Base-by-base conservation (phyloP, 306 rosid genomes). In the Datisca glomerata region DNA sequence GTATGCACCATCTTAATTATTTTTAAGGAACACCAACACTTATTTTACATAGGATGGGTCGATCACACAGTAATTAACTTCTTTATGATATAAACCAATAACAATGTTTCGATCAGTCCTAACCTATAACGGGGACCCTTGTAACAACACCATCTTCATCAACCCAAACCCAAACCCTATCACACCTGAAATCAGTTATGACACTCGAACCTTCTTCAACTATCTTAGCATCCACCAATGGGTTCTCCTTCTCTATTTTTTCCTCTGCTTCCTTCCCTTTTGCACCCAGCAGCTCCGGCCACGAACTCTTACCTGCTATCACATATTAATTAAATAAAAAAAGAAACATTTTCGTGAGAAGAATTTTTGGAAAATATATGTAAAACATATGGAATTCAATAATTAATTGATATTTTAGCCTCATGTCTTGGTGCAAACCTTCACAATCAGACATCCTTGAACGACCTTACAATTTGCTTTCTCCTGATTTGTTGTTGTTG, bases 141-240 rank as follows among this genome's bases (percentile, higher is more conserved):
- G 57, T 39, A 8, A 80, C 70, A 41, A 44, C 12, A 10, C 46
- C 37, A 3, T 43, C 22, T 14, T 42, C 21, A 43, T 67, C 28
- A 15, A 73, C 68, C 55, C 72, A 76, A 24, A 80, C 57, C 0
- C 81, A 60, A 45, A 75, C 85, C 45, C 92, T 57, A 45, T 69
- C 74, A 16, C 69, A 59, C 12, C 74, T 49, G 16, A 66, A 66
- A 43, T 75, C 81, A 3, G 3, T 0, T 8, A 71, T 66, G 13
- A 72, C 58, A 6, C n/a, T 0, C 3, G 79, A 29, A 4, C 75
- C 85, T 54, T 69, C 59, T 7, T 31, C 36, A 21, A 75, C 27
- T 7, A 66, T 62, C 6, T 1, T 47, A 12, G 67, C 75, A 7
- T 15, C 22, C 17, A 72, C 71, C 1, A 23, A 14, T 1, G 66